These are phyloP conservation scores for Calonectria ilicicola DNA, from an alignment of 2,329 filamentous ascomycete genomes.

Conservation along the genomic window DNA sequence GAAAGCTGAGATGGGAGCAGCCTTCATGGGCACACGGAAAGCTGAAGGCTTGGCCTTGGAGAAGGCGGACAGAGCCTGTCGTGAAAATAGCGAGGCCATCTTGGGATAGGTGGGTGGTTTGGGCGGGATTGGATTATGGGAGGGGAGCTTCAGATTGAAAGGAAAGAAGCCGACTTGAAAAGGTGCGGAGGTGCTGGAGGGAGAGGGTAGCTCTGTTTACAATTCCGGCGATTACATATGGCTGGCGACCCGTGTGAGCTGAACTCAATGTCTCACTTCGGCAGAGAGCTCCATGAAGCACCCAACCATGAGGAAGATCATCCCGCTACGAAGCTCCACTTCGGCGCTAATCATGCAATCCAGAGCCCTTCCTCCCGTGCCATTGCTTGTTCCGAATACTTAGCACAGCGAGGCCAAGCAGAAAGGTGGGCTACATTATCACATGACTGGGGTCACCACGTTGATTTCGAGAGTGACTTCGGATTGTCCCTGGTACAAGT, in stretches of 20 bases:
- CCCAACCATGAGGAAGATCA: background rate
- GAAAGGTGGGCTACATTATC: background rate
- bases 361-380: background rate
- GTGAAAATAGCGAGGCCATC: constrained; percentile 41
- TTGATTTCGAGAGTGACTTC: background rate
- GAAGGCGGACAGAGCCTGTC: constrained; percentile 39
- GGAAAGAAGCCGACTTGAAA: background rate
- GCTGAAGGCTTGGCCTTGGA: constrained; percentile 38
- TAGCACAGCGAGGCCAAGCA: background rate
- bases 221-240: constrained; percentile 6
- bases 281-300: background rate
- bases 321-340: background rate
- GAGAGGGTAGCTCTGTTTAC: constrained; percentile 2
- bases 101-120: background rate
- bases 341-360: background rate
- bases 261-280: constrained; percentile 4
- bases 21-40: constrained; percentile 33
- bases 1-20: constrained; percentile 28
- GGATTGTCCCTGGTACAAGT: background rate
- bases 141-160: background rate
- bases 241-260: background rate
- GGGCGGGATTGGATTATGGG: background rate
- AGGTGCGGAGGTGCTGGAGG: background rate
- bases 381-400: background rate
- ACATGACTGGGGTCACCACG: background rate